phyloP scores from a whole-genome alignment of 495 filamentous ascomycete species.

The Tuber indicum region DNA sequence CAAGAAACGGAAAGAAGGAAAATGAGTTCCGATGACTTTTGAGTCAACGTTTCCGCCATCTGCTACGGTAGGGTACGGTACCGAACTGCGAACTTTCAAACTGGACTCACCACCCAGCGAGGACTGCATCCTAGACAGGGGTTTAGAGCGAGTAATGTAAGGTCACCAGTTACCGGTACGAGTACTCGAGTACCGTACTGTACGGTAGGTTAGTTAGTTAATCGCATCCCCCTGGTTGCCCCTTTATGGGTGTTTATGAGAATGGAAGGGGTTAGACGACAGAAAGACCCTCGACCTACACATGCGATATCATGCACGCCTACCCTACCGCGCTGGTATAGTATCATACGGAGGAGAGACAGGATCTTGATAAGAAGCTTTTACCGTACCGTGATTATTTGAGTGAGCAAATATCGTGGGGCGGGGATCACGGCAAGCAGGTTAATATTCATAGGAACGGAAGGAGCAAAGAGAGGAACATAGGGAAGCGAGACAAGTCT shows the following conservation, averaged over 20 bases:
- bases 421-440: not conserved
- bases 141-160: not conserved
- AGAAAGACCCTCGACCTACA: not conserved
- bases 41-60: not conserved
- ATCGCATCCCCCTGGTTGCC: not conserved
- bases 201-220: not conserved
- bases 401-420: not conserved
- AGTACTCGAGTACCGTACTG: not conserved
- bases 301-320: not conserved
- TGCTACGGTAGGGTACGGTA: not conserved
- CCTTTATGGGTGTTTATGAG: not conserved
- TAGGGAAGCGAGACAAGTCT: not conserved
- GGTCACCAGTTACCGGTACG: not conserved
- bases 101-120: constrained; percentile 11
- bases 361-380: not conserved
- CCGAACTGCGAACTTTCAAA: constrained; percentile 20
- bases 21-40: not conserved
- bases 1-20: not conserved
- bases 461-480: not conserved
- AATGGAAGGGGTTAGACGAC: not conserved
- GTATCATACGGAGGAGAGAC: not conserved
- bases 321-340: not conserved
- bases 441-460: not conserved
- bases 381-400: not conserved
- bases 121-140: constrained; percentile 15